These are phyloP conservation scores for Amphicarpaea edgeworthii DNA, from an alignment of 306 rosid species.

Conservation along the genomic window DNA sequence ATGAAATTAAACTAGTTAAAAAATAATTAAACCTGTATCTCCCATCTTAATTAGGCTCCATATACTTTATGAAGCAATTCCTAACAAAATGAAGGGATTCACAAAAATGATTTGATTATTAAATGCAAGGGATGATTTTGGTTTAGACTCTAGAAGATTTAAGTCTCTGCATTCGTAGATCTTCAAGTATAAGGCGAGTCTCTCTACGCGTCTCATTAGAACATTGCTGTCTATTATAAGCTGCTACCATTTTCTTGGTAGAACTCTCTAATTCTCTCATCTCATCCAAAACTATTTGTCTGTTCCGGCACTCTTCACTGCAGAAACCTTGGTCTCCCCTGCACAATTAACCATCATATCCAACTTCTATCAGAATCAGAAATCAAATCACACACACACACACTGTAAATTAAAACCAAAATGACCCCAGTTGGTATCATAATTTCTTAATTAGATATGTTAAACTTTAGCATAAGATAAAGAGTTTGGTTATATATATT, in stretches of 20 bases:
- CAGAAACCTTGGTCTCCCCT: slow-evolving; percentile 64
- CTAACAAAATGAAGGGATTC: slow-evolving; percentile 27
- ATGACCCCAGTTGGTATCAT: background rate
- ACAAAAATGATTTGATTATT: slow-evolving; percentile 33
- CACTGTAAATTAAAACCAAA: too few relatives aligned
- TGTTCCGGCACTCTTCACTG: slow-evolving; percentile 53
- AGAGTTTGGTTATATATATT: background rate
- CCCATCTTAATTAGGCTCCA: slow-evolving; percentile 20
- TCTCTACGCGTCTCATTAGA: slow-evolving; percentile 45
- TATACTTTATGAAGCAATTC: background rate
- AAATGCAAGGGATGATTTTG: background rate
- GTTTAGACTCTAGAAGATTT: slow-evolving; percentile 47
- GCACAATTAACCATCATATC: slow-evolving; percentile 32
- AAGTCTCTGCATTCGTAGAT: slow-evolving; percentile 51
- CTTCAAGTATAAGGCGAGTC: slow-evolving; percentile 53
- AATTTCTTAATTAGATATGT: background rate
- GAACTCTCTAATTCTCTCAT: slow-evolving; percentile 47
- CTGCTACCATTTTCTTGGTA: slow-evolving; percentile 39
- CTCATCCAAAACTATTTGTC: slow-evolving; percentile 58
- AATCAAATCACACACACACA: background rate
- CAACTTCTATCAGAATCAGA: background rate
- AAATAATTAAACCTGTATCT: too few relatives aligned
- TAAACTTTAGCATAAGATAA: background rate
- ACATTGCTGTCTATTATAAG: slow-evolving; percentile 45
- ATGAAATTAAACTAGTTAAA: background rate